Base-by-base conservation (phyloP, 768 basidiomycete genomes). In the Russula compacta region DNA sequence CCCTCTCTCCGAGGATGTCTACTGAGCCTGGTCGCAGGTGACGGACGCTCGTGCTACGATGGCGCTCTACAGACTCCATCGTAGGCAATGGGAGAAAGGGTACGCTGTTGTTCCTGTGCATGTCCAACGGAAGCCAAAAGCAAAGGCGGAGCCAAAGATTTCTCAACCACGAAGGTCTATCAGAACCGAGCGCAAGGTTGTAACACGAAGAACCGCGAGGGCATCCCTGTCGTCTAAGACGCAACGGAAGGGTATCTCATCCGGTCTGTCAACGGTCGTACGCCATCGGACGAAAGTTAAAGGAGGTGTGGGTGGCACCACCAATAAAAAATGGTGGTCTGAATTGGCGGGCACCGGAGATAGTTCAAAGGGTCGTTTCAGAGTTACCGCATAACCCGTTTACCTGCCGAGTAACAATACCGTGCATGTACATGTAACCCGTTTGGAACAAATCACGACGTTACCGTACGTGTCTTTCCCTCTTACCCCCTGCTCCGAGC, bases 21-120 rank as follows among this genome's bases (percentile, higher is more conserved):
- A 29, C 53, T 48, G 50, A 29, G 33, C 0, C 6, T 6, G 10
- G 35, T 11, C 38, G 11, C 60, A 97, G 95, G 85, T 98, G 5
- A 89, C 83, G 17, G 95, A 98, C 70, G 93, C 95, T 0, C 81
- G 95, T 54, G 95, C 95, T 0, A 90, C 94, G 0, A 97, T 99
- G 92, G 95, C 92, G 0, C 76, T 98, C 42, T 98, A 89, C 71
- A 81, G 93, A 7, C 69, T 95, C 17, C 80, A 94, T 71, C 85
- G 88, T 66, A 84, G 83, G 54, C 79, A 83, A 50, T 98, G 92
- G 92, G 95, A 98, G 51, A 67, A 67, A 33, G 65, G 56, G 2
- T 63, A 64, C 46, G 43, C 47, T 21, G 52, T 57, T 10, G 48
- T 53, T 21, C 53, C 58, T 29, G 49, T 60, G 43, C 64, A 56